Conservation (phyloP, 257 asterid genomes). For the Gentiana dahurica region DNA sequence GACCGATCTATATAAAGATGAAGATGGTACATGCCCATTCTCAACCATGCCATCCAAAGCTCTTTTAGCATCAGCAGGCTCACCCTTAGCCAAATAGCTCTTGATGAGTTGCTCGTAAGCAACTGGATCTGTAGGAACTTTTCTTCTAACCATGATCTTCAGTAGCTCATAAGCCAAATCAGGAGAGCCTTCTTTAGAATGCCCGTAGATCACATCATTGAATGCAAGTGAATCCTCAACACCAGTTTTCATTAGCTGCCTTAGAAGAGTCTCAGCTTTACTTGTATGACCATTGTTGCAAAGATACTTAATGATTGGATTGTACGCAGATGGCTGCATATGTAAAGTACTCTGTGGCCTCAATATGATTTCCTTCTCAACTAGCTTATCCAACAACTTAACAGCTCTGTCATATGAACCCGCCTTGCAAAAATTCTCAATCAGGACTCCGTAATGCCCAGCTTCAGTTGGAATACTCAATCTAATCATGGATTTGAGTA, state of each 20-base stretch:
- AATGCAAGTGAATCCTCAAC: constrained; percentile 64
- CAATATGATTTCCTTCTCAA: constrained; percentile 69
- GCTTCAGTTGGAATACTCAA: constrained; percentile 83
- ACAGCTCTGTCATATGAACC: constrained; percentile 60
- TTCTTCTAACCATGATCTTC: constrained; percentile 63
- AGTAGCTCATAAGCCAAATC: constrained; percentile 66
- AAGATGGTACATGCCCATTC: constrained; percentile 69
- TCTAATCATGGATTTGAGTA: constrained; percentile 71
- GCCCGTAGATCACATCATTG: constrained; percentile 59
- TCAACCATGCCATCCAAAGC: constrained; percentile 86
- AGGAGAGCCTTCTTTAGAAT: constrained; percentile 66
- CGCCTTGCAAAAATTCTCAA: constrained; percentile 72
- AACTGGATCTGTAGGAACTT: constrained; percentile 40
- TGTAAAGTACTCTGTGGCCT: constrained; percentile 49
- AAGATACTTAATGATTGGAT: constrained; percentile 60
- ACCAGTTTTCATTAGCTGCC: constrained; percentile 95
- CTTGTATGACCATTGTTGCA: constrained; percentile 66
- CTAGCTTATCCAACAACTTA: constrained; percentile 58
- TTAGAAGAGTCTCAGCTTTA: constrained; percentile 65
- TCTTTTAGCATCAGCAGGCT: constrained; percentile 72
- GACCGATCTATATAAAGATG: constrained; percentile 56
- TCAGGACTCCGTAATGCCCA: constrained; percentile 81
- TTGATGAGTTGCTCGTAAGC: constrained; percentile 50
- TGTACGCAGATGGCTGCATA: constrained; percentile 75
- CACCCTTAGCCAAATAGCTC: constrained; percentile 59